Base-by-base conservation (phyloP, 768 basidiomycete species). In the Leucogyrophana mollusca region DNA sequence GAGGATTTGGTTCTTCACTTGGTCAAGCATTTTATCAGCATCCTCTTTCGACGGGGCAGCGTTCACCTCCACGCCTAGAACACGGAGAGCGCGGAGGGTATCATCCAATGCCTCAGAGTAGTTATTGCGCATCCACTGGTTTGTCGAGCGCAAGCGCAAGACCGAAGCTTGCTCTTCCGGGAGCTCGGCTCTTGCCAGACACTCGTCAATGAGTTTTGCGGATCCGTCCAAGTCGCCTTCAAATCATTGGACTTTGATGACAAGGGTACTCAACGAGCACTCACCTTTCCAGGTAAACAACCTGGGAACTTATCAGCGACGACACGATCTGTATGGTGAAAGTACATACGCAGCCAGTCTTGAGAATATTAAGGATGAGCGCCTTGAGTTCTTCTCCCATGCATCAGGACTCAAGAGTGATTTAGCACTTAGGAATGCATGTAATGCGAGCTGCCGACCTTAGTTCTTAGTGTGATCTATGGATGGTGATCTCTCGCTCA, bases 1-100 rank as follows among this genome's bases (percentile, higher is more conserved):
- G 37, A 87, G 63, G 36, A 88, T 84, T 57, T 85, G 81, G 51
- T 82, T 82, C 59, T 82, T 84, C 45, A 87, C 80, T 55, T 78
- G 72, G 46, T 86, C 82, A 54, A 87, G 87, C 74, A 83, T 76
- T n/a, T 60, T 50, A 56, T 85, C 80, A 10, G 78, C 80, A 48
- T 82, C 78, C 40, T 72, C 66, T 21, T 71, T 62, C 2, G 76
- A 75, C 1, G 83, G 82, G 0, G 74, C 56, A 0, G 76, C 56
- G 52, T 80, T 75, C 30, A 87, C 63, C 21, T 83, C 81, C 7
- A 87, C 74, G 1, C 82, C 84, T 14, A 89, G 71, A 1, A 78
- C 62, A 52, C 76, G 77, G 23, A 88, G 69, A 10, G 84, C 86
- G 11, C 66, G 54, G 13, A 85, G 64, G 0, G 78, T 86, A 54